Evolutionary conservation across 2,329 filamentous ascomycete species (phyloP), one percentile per base, ranked within the genome.

Genomic region (Xylaria polymorpha): DNA sequence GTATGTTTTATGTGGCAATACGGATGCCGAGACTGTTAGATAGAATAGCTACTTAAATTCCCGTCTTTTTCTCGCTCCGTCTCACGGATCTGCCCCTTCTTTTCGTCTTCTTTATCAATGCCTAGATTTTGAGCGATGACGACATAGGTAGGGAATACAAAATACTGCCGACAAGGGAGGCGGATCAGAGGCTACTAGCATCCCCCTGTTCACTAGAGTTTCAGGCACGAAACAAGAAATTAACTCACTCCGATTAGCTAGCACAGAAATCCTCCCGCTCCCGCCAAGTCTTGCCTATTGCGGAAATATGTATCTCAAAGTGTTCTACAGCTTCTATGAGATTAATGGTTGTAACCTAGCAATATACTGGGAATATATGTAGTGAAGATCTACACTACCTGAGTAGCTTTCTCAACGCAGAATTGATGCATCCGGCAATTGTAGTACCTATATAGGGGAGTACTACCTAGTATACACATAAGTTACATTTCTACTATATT

Each of bases 281-380:
- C 25, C 51, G 59, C 68, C 50, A 67, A 67, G 64, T 37, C 51
- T 64, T 67, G 64, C 64, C 67, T 60, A 61, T 61, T 67, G 18
- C 8, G 51, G 62, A 29, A 69, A 59, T 58, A n/a, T n/a, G n/a
- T n/a, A 64, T 57, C 55, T 53, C 18, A 32, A 64, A 44, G 25
- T 50, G n/a, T 5, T 22, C n/a, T 41, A 32, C 18, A 6, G n/a
- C 43, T n/a, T 20, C 43, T 20, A 22, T n/a, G 6, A 46, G n/a
- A 46, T 46, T 46, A 46, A 29, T 4, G 25, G 25, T 4, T 29
- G 25, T 29, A 29, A 29, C 25, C 25, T 29, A 29, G 25, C 25
- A 29, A 29, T 2, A 29, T 29, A 29, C 25, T 29, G 4, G 25
- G 25, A 4, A 29, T 29, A 29, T 4, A 29, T 29, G 25, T 2